phyloP scores from a whole-genome alignment of 371 early-diverging fungal species.

The Catenaria anguillulae region DNA sequence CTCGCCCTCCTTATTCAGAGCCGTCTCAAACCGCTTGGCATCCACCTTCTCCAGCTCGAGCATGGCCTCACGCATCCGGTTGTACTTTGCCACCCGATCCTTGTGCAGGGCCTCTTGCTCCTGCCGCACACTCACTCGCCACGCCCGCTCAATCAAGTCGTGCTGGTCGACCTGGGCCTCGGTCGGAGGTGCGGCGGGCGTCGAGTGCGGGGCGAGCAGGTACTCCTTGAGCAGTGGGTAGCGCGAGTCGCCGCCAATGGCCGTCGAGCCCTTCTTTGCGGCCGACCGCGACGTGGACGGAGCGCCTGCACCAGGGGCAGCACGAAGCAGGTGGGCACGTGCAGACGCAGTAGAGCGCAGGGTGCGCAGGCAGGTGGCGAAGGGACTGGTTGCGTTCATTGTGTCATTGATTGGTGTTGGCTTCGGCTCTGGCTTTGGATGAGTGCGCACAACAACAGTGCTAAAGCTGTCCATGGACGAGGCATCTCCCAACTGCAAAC shows the following conservation, averaged over 20 bases:
- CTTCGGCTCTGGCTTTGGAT: too few relatives aligned
- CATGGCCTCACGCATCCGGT: not conserved
- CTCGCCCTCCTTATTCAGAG: conserved; percentile 1
- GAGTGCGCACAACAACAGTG: too few relatives aligned
- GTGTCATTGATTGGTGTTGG: too few relatives aligned
- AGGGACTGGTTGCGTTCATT: too few relatives aligned
- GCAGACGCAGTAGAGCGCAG: too few relatives aligned
- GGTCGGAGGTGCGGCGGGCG: not conserved
- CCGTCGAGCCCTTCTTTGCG: not conserved
- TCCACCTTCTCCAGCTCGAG: not conserved
- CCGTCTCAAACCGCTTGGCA: not conserved
- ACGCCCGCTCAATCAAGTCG: not conserved
- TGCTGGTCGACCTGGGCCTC: not conserved
- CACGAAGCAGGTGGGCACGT: not conserved
- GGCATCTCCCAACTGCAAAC: too few relatives aligned
- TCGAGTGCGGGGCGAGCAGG: not conserved
- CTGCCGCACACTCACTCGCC: not conserved
- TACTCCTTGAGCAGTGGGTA: conserved; percentile 5
- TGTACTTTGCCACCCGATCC: not conserved
- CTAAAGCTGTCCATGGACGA: too few relatives aligned
- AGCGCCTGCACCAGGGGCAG: not conserved
- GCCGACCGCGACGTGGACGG: not conserved
- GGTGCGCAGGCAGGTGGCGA: too few relatives aligned
- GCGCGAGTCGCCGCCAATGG: conserved; percentile 6
- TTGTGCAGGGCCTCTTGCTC: not conserved